These are phyloP conservation scores for Pichia sp. DNA, from an alignment of 1,139 yeast species.

Conservation along the genomic window DNA sequence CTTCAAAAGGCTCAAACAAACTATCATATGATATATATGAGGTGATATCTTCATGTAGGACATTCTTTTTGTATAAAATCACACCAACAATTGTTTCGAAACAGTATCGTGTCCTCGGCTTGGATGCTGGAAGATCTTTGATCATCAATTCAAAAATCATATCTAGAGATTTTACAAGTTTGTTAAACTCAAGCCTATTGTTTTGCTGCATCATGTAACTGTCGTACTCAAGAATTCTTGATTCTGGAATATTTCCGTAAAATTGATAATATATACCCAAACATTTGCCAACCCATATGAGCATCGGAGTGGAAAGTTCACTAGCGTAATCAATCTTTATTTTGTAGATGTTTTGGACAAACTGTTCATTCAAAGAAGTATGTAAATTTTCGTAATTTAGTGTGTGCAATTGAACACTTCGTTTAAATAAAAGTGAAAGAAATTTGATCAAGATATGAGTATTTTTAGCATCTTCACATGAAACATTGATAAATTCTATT, in stretches of 20 bases:
- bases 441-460: slow-evolving; percentile 3
- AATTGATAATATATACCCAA: slow-evolving; percentile 39
- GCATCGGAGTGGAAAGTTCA: slow-evolving; percentile 25
- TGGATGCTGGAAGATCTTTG: slow-evolving; percentile 9
- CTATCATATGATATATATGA: slow-evolving; percentile 26
- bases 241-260: slow-evolving; percentile 28
- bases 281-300: slow-evolving; percentile 41
- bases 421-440: slow-evolving; percentile 13
- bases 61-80: slow-evolving; percentile 30
- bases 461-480: slow-evolving; percentile 1
- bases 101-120: slow-evolving; percentile 30
- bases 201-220: slow-evolving; percentile 11
- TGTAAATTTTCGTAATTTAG: not conserved
- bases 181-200: slow-evolving; percentile 19
- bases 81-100: slow-evolving; percentile 42
- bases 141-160: slow-evolving; percentile 26
- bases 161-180: slow-evolving; percentile 22
- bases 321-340: slow-evolving; percentile 14
- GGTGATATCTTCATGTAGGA: slow-evolving; percentile 8
- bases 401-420: not conserved
- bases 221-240: slow-evolving; percentile 18
- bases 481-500: slow-evolving; percentile 4
- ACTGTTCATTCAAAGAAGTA: not conserved
- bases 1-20: slow-evolving; percentile 20
- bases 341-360: slow-evolving; percentile 21